phyloP scores from a whole-genome alignment of 352 stramenopile species.

The Pythium pyrilobum region DNA sequence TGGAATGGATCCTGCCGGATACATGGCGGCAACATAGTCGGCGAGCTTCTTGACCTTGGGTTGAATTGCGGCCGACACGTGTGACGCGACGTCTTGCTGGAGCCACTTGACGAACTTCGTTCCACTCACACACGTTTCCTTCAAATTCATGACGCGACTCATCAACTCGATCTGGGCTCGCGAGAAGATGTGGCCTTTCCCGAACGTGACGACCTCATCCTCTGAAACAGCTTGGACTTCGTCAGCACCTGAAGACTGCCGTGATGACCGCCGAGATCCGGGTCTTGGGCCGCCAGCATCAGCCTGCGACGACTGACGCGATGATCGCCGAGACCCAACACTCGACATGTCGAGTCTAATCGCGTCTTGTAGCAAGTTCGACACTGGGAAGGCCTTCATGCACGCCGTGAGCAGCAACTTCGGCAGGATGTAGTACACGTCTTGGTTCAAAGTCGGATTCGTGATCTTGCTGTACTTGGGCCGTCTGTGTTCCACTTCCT shows the following conservation, averaged over 20 bases:
- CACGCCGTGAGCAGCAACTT: constrained; percentile 11
- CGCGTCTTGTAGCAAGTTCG: background rate
- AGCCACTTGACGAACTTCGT: background rate
- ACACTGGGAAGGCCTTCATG: background rate
- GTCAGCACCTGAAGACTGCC: no score
- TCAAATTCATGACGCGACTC: background rate
- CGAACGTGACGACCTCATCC: no score
- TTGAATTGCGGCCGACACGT: background rate
- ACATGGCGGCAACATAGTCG: background rate
- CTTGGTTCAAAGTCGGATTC: constrained; percentile 15
- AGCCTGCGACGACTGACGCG: no score
- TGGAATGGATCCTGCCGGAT: background rate
- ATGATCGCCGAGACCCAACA: no score
- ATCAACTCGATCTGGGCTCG: background rate
- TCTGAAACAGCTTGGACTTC: no score
- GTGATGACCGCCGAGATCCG: no score
- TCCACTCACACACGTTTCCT: background rate
- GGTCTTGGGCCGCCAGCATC: no score
- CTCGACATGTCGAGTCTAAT: no score
- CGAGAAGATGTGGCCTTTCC: no score
- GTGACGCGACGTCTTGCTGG: background rate
- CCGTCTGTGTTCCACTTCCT: background rate
- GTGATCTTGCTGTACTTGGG: background rate
- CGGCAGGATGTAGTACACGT: constrained; percentile 17
- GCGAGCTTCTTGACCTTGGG: background rate